Percentiles rank a stretch among this genome's conserved stretches.
phyloP scores from a whole-genome alignment of 1,139 yeast genomes.

The Saccharomycopsis crataegensis region DNA sequence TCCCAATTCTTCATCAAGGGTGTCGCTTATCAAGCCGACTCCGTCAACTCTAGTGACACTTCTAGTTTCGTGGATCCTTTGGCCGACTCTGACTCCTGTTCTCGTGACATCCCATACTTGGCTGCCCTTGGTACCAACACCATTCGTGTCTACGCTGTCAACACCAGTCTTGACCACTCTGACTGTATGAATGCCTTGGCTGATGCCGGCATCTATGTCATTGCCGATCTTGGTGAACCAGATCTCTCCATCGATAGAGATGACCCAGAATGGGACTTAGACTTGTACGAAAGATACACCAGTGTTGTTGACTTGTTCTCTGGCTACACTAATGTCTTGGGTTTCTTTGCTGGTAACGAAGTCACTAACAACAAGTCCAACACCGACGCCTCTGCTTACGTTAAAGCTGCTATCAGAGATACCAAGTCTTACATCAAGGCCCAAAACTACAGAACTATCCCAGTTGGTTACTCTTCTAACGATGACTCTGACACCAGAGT shows the following conservation, averaged over 20 bases:
- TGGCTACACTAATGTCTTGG: conserved; percentile 67
- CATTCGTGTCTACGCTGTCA: conserved; percentile 57
- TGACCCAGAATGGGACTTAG: conserved; percentile 49
- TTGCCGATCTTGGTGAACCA: conserved; percentile 68
- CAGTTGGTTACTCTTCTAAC: conserved; percentile 86
- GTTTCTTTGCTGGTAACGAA: conserved; percentile 89
- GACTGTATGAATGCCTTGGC: conserved; percentile 53
- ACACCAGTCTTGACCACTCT: conserved; percentile 51
- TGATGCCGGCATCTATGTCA: conserved; percentile 60
- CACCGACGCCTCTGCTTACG: conserved; percentile 77
- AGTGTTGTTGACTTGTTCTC: conserved; percentile 69
- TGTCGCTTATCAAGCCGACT: conserved; percentile 74
- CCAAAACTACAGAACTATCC: conserved; percentile 60
- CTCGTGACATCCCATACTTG: conserved; percentile 55
- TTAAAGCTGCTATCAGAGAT: conserved; percentile 87
- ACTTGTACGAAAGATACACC: conserved; percentile 60
- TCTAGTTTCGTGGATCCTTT: conserved; percentile 50
- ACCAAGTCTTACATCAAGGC: conserved; percentile 66
- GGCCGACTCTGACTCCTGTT: conserved; percentile 44
- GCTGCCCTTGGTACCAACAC: conserved; percentile 55
- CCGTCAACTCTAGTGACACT: conserved; percentile 43
- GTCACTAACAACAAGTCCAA: conserved; percentile 69
- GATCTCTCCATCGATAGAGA: conserved; percentile 56
- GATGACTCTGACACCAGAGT: conserved; percentile 70
- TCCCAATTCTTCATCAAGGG: conserved; percentile 79